Evolutionary conservation across 306 rosid genomes (phyloP).

Genomic region (Cotoneaster glaucophyllus): DNA sequence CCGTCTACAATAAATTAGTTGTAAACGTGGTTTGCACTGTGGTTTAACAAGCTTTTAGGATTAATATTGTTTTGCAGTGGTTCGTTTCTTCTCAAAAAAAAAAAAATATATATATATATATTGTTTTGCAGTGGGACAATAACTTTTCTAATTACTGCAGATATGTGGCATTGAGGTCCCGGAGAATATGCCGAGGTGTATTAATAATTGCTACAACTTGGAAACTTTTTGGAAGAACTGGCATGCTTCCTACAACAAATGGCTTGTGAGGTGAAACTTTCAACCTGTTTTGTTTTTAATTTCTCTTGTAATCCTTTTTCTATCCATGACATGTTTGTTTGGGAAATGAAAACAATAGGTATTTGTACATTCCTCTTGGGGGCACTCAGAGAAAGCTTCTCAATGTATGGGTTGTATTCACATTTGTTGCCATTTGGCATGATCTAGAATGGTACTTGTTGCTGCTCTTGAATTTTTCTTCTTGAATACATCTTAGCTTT

Average conservation of each 20-base stretch:
- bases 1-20: not conserved
- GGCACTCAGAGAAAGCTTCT: conserved; percentile 72
- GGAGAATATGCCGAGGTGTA: conserved; percentile 94
- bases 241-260: conserved; percentile 98
- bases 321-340: not conserved
- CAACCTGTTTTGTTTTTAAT: conserved; percentile 11
- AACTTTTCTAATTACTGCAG: conserved; percentile 25
- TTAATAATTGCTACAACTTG: conserved; percentile 79
- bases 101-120: too few relatives aligned
- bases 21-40: not conserved
- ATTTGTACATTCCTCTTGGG: conserved; percentile 88
- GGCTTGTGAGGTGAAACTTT: conserved; percentile 84
- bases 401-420: conserved; percentile 83
- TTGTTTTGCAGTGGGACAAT: conserved; percentile 1
- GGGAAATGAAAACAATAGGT: conserved; percentile 41
- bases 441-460: conserved; percentile 80
- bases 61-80: conserved; percentile 9
- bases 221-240: conserved; percentile 95
- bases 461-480: conserved; percentile 14
- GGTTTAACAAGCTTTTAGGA: conserved; percentile 2
- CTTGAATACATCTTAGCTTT: conserved; percentile 17
- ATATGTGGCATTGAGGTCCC: conserved; percentile 82
- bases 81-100: too few relatives aligned
- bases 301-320: conserved; percentile 10
- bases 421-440: conserved; percentile 92